A percentile compares a stretch with the other conserved stretches of the same genome.
Evolutionary conservation across 148 eudicot species (phyloP).

Genomic region (Chenopodium suecicum): DNA sequence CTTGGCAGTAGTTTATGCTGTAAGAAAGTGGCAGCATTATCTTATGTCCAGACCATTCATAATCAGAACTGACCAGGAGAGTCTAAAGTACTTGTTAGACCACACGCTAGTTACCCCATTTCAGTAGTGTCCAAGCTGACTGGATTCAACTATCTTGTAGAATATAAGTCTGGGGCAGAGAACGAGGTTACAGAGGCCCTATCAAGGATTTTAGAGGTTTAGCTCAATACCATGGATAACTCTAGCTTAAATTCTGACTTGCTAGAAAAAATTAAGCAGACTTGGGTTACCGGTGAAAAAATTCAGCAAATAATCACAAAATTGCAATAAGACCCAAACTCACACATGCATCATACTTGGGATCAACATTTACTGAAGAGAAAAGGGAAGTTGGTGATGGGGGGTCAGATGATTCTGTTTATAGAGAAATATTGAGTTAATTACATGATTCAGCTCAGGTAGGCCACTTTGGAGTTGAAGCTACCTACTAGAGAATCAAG

Average conservation of each 20-base stretch:
- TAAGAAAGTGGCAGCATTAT: background rate
- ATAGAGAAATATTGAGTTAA: no score
- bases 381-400: background rate
- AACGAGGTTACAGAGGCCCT: background rate
- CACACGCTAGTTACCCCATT: background rate
- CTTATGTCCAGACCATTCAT: background rate
- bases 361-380: no score
- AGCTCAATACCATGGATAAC: background rate
- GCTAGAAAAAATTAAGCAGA: background rate
- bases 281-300: background rate
- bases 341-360: background rate
- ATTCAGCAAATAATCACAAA: background rate
- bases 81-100: background rate
- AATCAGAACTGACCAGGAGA: background rate
- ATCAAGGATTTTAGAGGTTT: background rate
- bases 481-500: no score
- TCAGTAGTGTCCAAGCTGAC: background rate
- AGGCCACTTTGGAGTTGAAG: background rate
- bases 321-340: background rate
- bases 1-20: background rate
- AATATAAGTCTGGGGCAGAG: background rate
- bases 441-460: background rate
- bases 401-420: rapidly evolving
- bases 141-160: background rate
- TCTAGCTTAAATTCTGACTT: background rate